Conservation (phyloP, 352 stramenopile species). For the Phytophthora pistaciae region DNA sequence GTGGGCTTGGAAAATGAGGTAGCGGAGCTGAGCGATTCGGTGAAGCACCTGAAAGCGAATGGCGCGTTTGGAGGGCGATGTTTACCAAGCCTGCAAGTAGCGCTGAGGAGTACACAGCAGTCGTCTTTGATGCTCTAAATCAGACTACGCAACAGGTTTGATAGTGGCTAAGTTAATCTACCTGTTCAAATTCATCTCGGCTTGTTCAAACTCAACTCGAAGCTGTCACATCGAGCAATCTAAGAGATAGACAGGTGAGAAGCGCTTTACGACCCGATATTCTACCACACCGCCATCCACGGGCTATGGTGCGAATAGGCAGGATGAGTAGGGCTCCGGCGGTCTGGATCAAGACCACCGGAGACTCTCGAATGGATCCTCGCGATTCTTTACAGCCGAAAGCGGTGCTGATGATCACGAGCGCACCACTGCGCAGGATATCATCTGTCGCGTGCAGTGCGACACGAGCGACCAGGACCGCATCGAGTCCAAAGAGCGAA, state of each 20-base stretch:
- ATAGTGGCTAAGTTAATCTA: not conserved
- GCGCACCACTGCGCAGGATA: not conserved
- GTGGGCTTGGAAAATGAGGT: slow-evolving; percentile 8
- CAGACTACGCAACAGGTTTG: not conserved
- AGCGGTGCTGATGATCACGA: slow-evolving; percentile 16
- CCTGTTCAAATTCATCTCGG: not conserved
- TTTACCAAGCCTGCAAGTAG: slow-evolving; percentile 38
- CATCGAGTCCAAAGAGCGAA: not conserved
- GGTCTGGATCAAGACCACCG: not conserved
- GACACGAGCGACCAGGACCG: not conserved
- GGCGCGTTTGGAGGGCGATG: not conserved
- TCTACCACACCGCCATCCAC: not conserved
- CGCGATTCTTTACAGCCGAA: slow-evolving; percentile 19
- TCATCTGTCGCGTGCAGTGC: slow-evolving; percentile 1
- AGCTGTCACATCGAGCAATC: not conserved
- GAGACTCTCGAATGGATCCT: slow-evolving; percentile 1
- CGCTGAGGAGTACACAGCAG: slow-evolving; percentile 33
- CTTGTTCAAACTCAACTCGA: not conserved
- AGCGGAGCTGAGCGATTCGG: not conserved
- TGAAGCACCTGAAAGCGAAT: not conserved
- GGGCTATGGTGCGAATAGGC: too few relatives aligned
- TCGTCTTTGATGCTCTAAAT: slow-evolving; percentile 11
- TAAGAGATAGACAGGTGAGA: not conserved
- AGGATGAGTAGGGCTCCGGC: not conserved
- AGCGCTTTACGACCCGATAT: not conserved